Base-by-base conservation (phyloP, 345 rosid genomes). In the Isatis tinctoria region DNA sequence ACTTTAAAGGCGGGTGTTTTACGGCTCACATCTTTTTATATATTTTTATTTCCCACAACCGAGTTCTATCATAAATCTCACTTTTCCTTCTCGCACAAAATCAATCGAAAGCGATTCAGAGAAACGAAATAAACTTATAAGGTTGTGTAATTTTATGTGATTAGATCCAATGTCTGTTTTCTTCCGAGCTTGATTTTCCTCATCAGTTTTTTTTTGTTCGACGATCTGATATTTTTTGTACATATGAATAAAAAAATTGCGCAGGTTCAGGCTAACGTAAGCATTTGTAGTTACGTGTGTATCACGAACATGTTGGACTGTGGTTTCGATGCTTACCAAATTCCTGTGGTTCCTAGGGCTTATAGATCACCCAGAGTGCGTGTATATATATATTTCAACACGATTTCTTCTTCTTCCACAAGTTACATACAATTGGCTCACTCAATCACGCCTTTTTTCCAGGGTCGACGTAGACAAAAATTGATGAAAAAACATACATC, bases 1-100 rank as follows among this genome's bases (percentile, higher is more conserved):
- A 56, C 71, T 73, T 73, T 54, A 65, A 65, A 73, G 71, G 70
- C 77, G 71, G 77, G 11, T 73, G 65, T 65, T 73, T 65, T 33
- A 32, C 47, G 71, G 65, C 37, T 56, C 28, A 10, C 36, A 56
- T 33, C 57, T 32, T 44, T 54, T 58, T 73, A 53, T 73, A 33
- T 44, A 43, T 20, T 54, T 53, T 36, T 4, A 33, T 65, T 16
- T 24, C 35, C 33, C 71, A 43, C 35, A 20, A 62, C 20, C 63
- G 7, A 39, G 22, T 72, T 72, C 58, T 28, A 20, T 44, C 77
- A 41, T 54, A 73, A 64, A 33, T 64, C 71, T 56, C 71, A 73
- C 58, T 65, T 63, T 73, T 62, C 16, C 41, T 28, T 51, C 40
- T 62, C 24, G 24, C 35, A 28, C 39, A 40, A 61, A 52, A 61